Conservation (phyloP, 208 protist species). For the Angomonas desouzai region DNA sequence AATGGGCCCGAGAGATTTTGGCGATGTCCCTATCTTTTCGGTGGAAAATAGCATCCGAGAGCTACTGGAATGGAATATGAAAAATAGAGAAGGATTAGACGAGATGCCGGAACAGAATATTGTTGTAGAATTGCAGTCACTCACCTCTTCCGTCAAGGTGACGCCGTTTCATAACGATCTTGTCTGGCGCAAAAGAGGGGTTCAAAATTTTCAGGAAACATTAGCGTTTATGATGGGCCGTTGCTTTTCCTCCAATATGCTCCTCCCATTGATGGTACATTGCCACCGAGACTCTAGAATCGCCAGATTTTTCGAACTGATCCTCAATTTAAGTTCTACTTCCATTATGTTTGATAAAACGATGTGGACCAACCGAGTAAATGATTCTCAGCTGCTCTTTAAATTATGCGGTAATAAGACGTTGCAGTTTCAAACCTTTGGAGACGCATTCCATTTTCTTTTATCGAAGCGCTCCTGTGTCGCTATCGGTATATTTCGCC, state of each 20-base stretch:
- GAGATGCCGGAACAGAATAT: conserved; percentile 70
- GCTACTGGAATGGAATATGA: conserved; percentile 55
- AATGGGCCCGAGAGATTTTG: conserved; percentile 79
- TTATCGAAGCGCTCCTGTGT: conserved; percentile 63
- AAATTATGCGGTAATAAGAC: conserved; percentile 68
- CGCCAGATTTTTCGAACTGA: conserved; percentile 75
- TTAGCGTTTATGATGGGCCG: conserved; percentile 88
- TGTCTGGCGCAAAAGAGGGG: conserved; percentile 67
- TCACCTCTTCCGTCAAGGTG: conserved; percentile 74
- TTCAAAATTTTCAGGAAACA: conserved; percentile 79
- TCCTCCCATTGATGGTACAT: conserved; percentile 77
- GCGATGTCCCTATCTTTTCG: conserved; percentile 79
- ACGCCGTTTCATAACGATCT: conserved; percentile 72
- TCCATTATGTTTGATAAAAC: conserved; percentile 66
- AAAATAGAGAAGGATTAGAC: conserved; percentile 16
- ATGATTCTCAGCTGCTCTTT: conserved; percentile 61
- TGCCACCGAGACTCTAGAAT: conserved; percentile 69
- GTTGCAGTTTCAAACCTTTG: conserved; percentile 73
- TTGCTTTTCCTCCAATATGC: conserved; percentile 86
- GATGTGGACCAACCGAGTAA: conserved; percentile 40
- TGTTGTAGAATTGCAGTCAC: conserved; percentile 80
- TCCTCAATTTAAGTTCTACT: conserved; percentile 55
- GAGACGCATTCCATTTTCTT: conserved; percentile 75
- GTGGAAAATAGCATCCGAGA: conserved; percentile 76
- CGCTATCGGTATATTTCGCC: conserved; percentile 79